A percentile compares a stretch with the other conserved stretches of the same genome.
phyloP scores from a whole-genome alignment of 23 red algal genomes.

The Chondrus crispus region DNA sequence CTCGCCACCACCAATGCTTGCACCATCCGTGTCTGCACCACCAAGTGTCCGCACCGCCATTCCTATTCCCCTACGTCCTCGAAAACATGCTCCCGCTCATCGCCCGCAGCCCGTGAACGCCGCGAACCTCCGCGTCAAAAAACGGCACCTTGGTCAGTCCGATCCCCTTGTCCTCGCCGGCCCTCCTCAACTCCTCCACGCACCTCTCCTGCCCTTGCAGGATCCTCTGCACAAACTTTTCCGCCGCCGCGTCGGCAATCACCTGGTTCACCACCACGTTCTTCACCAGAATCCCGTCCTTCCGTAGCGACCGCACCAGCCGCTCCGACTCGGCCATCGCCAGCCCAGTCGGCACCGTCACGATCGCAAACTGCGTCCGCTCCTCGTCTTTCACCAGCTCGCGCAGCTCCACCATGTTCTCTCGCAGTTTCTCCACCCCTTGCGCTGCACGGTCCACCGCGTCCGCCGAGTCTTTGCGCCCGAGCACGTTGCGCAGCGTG shows the following conservation, averaged over 20 bases:
- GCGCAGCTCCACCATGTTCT: slow-evolving; percentile 65
- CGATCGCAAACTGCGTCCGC: slow-evolving; percentile 75
- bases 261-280: slow-evolving; percentile 93
- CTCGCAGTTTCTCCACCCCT: slow-evolving; percentile 45
- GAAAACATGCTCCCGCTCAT: slow-evolving; percentile 61
- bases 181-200: slow-evolving; percentile 19
- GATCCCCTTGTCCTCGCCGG: slow-evolving; percentile 46
- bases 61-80: background rate
- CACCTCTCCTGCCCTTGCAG: slow-evolving; percentile 54
- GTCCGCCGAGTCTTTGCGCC: slow-evolving; percentile 39
- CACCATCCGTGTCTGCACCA: too few relatives aligned
- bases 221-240: slow-evolving; percentile 30
- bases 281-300: slow-evolving; percentile 46
- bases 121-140: slow-evolving; percentile 96
- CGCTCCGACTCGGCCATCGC: slow-evolving; percentile 87
- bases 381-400: slow-evolving; percentile 64
- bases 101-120: slow-evolving; percentile 49
- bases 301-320: slow-evolving; percentile 46
- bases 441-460: slow-evolving; percentile 48
- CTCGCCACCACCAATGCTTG: too few relatives aligned
- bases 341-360: slow-evolving; percentile 86
- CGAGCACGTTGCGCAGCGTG: slow-evolving; percentile 48
- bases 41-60: too few relatives aligned
- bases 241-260: slow-evolving; percentile 40
- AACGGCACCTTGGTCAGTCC: slow-evolving; percentile 78